Conservation (phyloP, 306 rosid species). For the Begonia fuchsioides region DNA sequence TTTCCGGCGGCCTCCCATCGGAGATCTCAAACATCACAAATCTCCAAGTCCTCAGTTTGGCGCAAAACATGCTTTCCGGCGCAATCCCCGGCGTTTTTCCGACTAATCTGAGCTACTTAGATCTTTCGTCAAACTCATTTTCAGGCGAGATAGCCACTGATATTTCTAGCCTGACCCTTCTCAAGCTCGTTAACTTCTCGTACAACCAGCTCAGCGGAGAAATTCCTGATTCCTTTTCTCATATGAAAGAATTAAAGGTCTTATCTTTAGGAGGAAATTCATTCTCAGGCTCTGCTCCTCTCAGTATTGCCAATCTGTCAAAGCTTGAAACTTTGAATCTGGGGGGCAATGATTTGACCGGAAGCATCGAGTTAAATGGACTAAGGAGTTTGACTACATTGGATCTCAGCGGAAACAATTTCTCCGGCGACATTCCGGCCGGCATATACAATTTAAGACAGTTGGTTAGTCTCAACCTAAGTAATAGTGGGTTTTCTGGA, state of each 20-base stretch:
- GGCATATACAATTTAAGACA: slow-evolving; percentile 45
- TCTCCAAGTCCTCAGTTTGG: slow-evolving; percentile 48
- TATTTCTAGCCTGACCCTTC: slow-evolving; percentile 32
- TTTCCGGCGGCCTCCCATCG: slow-evolving; percentile 56
- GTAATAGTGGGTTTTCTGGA: slow-evolving; percentile 67
- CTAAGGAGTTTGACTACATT: slow-evolving; percentile 46
- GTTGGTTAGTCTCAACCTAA: slow-evolving; percentile 54
- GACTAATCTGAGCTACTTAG: slow-evolving; percentile 32
- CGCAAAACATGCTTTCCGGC: slow-evolving; percentile 66
- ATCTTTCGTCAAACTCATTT: slow-evolving; percentile 65
- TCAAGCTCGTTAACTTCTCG: slow-evolving; percentile 74
- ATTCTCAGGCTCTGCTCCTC: slow-evolving; percentile 55
- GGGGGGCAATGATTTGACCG: slow-evolving; percentile 45
- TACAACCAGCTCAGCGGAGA: slow-evolving; percentile 51
- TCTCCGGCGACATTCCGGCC: slow-evolving; percentile 35
- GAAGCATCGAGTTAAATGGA: slow-evolving; percentile 31
- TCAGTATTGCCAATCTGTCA: slow-evolving; percentile 44
- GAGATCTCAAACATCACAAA: slow-evolving; percentile 50
- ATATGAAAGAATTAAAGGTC: slow-evolving; percentile 34
- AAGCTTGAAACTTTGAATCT: slow-evolving; percentile 49
- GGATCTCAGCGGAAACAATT: slow-evolving; percentile 62
- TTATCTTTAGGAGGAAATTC: slow-evolving; percentile 55
- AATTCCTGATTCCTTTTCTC: slow-evolving; percentile 50
- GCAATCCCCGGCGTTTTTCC: slow-evolving; percentile 39
- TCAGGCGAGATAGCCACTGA: slow-evolving; percentile 61